Conservation (phyloP, 768 basidiomycete genomes). For the Chiua virens region DNA sequence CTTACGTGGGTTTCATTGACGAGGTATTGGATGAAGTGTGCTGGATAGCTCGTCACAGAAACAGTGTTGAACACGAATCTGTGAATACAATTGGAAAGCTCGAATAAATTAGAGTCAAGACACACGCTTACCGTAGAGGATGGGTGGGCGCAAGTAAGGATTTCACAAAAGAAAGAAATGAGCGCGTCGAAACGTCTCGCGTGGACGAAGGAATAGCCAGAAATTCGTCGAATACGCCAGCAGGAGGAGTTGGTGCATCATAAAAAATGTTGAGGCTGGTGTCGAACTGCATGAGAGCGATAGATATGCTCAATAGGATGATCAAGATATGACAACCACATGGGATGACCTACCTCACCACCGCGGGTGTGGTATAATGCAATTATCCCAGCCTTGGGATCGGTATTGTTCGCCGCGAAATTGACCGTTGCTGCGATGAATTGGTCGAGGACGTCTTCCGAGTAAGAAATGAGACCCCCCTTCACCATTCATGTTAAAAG, state of each 20-base stretch:
- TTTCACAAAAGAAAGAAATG: constrained; percentile 18
- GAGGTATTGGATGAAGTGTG: constrained; percentile 3
- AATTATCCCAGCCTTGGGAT: constrained; percentile 34
- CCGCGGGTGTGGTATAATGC: constrained; percentile 36
- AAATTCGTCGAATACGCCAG: constrained; percentile 28
- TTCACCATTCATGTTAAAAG: constrained; percentile 14
- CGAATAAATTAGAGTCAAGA: not conserved
- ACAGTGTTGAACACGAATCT: constrained; percentile 7
- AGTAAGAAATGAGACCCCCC: constrained; percentile 46
- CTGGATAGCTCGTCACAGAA: too few species aligned
- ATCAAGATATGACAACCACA: not conserved
- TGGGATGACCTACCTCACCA: not conserved
- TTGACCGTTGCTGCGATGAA: constrained; percentile 10
- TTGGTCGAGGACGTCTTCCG: not conserved
- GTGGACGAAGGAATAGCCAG: constrained; percentile 10
- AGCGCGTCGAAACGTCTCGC: constrained; percentile 6
- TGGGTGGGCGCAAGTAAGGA: not conserved
- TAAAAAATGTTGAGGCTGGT: constrained; percentile 49
- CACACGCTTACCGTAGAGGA: constrained; percentile 1
- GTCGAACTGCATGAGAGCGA: constrained; percentile 1
- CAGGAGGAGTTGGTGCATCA: constrained; percentile 38
- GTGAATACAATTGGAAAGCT: not conserved
- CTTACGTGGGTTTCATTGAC: constrained; percentile 17
- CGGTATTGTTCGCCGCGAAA: constrained; percentile 8
- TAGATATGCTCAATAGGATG: too few species aligned